Conservation (phyloP, 2,329 filamentous ascomycete species). For the Domatiomyces globalis region DNA sequence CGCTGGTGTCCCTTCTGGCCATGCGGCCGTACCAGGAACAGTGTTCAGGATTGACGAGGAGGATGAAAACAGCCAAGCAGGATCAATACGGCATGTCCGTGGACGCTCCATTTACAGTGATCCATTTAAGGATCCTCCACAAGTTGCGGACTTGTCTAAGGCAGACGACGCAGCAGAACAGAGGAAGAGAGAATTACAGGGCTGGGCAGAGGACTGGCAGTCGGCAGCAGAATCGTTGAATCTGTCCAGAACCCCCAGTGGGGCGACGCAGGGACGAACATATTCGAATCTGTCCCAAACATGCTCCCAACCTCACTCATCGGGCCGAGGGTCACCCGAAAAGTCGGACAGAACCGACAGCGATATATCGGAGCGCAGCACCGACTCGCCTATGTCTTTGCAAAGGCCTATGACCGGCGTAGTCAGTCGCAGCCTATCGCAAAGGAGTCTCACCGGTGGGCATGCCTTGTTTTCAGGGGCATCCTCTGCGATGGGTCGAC, state of each 20-base stretch:
- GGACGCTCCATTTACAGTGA: conserved; percentile 8
- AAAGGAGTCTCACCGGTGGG: conserved; percentile 15
- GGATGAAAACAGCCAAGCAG: conserved; percentile 15
- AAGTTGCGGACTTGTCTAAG: conserved; percentile 1
- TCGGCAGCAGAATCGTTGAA: conserved; percentile 17
- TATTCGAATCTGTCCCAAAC: conserved; percentile 17
- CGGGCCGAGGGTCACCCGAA: conserved; percentile 22
- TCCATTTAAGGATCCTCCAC: conserved; percentile 15
- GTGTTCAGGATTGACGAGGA: conserved; percentile 18
- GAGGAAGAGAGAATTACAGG: conserved; percentile 17
- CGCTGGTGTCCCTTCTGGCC: conserved; percentile 14
- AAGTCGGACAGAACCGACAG: conserved; percentile 42
- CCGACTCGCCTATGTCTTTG: conserved; percentile 8
- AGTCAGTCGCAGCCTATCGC: conserved; percentile 15
- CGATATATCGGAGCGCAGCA: conserved; percentile 41
- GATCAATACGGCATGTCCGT: conserved; percentile 8
- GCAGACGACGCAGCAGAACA: conserved; percentile 8
- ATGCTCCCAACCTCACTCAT: conserved; percentile 25
- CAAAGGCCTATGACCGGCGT: conserved; percentile 25
- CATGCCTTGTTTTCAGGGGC: conserved; percentile 17
- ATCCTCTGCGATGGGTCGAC: conserved; percentile 15
- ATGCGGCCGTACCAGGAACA: conserved; percentile 7
- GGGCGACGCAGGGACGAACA: conserved; percentile 13
- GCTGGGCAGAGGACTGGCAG: conserved; percentile 20
- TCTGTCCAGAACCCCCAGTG: conserved; percentile 16